Percentiles rank a stretch among this genome's conserved stretches.
Evolutionary conservation across 2,329 filamentous ascomycete genomes (phyloP).

Genomic region (Trichoderma brevicompactum): DNA sequence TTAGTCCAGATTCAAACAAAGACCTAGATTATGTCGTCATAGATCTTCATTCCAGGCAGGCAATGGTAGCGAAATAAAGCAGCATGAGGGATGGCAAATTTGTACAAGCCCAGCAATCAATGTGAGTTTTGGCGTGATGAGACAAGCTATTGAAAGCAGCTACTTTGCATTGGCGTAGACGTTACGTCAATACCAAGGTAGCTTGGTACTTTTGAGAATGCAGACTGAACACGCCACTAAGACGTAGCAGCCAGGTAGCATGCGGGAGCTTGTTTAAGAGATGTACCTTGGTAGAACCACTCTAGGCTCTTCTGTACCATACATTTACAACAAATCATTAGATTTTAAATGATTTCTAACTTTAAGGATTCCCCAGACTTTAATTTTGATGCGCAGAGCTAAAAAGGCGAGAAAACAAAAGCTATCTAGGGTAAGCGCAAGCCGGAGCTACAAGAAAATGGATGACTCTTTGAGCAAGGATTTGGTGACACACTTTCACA

Average conservation of each 20-base stretch:
- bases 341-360: too few relatives aligned
- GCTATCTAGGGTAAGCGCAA: too few relatives aligned
- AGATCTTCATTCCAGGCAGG: slow-evolving; percentile 5
- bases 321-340: too few relatives aligned
- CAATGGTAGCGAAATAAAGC: slow-evolving; percentile 7
- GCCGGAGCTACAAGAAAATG: too few relatives aligned
- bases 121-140: slow-evolving; percentile 7
- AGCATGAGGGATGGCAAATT: not conserved
- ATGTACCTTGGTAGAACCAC: not conserved
- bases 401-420: too few relatives aligned
- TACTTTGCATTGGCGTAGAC: slow-evolving; percentile 23
- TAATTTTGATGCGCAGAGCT: too few relatives aligned
- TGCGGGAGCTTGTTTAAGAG: not conserved
- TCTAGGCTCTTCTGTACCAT: not conserved
- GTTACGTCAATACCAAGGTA: slow-evolving; percentile 24
- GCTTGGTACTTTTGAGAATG: not conserved
- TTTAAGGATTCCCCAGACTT: too few relatives aligned
- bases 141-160: not conserved
- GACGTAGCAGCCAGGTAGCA: slow-evolving; percentile 12
- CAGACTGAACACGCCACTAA: not conserved
- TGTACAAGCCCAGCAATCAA: not conserved
- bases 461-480: too few relatives aligned
- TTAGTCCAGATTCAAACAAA: not conserved
- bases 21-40: not conserved
- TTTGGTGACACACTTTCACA: too few relatives aligned